Conservation (phyloP, 768 basidiomycete species). For the Russula sp. region DNA sequence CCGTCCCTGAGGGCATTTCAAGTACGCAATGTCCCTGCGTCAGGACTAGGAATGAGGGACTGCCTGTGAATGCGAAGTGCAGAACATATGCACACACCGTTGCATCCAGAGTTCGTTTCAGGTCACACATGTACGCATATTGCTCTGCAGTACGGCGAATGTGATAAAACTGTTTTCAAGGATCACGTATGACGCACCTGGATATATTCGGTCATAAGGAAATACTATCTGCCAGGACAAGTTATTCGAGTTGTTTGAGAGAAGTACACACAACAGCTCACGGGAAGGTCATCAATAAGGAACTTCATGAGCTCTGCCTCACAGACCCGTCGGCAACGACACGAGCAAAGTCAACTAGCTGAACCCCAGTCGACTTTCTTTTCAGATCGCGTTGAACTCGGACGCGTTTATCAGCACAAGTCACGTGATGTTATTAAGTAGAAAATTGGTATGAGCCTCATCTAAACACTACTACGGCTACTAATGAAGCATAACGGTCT, state of each 20-base stretch:
- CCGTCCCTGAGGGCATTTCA: conserved; percentile 99
- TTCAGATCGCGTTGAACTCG: background rate
- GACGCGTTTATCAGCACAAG: conserved; percentile 2
- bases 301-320: conserved; percentile 28
- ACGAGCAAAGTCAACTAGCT: background rate
- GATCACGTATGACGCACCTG: conserved; percentile 47
- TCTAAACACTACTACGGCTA: background rate
- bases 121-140: conserved; percentile 99
- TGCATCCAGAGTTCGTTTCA: conserved; percentile 93
- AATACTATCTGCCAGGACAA: conserved; percentile 61
- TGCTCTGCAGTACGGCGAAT: conserved; percentile 53
- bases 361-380: background rate
- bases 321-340: background rate
- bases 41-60: background rate
- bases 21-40: conserved; percentile 94
- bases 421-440: conserved; percentile 5
- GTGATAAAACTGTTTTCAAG: conserved; percentile 4
- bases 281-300: conserved; percentile 36
- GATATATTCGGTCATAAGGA: conserved; percentile 93
- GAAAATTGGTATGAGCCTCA: too few species aligned
- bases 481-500: conserved; percentile 3
- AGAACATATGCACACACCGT: conserved; percentile 45
- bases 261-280: conserved; percentile 27
- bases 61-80: background rate
- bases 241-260: conserved; percentile 6